Evolutionary conservation across 345 rosid genomes (phyloP), one percentile per base, ranked within the genome.

Genomic region (Orychophragmus violaceus): DNA sequence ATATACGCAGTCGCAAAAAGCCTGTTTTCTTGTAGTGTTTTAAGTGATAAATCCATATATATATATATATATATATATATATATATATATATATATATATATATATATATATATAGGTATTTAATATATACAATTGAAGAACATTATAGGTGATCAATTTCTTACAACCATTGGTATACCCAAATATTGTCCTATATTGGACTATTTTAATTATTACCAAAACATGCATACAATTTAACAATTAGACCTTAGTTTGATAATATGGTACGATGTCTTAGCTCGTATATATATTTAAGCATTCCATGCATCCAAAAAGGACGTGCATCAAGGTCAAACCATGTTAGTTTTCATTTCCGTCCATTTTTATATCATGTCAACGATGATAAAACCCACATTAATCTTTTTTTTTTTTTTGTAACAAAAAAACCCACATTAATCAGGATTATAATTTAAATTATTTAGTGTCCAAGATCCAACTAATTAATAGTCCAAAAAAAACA

Each of bases 291-390:
- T 19, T 30, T 30, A 12, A 45, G 60, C 61, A 55, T 58, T 58
- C 5, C 67, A 69, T 60, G 74, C 60, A 50, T 30, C 4, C 8
- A 44, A 24, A 8, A 36, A 64, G 4, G 19, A 9, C 9, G 11
- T 32, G 54, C 62, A 44, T 56, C 58, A 36, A 58, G 49, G 56
- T 56, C 48, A 68, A 32, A 44, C 71, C 49, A 35, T 46, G 32
- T 11, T 45, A 59, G 13, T 59, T 49, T 35, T 27, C 16, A 49
- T 59, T 25, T 27, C 6, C 8, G 7, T 59, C 25, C 7, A 35
- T 13, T 36, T 14, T n/a, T n/a, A n/a, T n/a, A n/a, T 14, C 5
- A 45, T 68, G 72, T 57, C 57, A 45, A 33, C 62, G 46, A 67
- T 2, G 45, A 55, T 67, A 11, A 42, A 45, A n/a, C n/a, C n/a